Percentiles rank a stretch among this genome's conserved stretches.
Conservation (phyloP, 2,329 filamentous ascomycete genomes). For the Alternaria triticimaculans region DNA sequence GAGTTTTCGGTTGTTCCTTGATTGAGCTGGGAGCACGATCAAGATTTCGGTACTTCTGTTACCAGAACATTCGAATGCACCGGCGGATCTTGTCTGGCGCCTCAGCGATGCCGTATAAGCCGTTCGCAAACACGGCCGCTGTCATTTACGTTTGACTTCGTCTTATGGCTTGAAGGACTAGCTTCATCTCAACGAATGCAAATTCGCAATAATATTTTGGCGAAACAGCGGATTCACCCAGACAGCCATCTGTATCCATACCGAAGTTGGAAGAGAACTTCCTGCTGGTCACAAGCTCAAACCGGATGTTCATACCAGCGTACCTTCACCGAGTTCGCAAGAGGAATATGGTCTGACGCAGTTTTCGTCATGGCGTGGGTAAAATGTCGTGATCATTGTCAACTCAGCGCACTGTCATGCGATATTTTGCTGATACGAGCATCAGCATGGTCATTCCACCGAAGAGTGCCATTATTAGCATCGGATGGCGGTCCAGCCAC, state of each 20-base stretch:
- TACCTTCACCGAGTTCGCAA: background rate
- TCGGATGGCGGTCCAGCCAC: background rate
- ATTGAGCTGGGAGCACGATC: background rate
- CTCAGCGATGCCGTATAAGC: background rate
- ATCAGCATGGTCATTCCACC: background rate
- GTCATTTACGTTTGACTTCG: background rate
- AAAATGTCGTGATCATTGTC: background rate
- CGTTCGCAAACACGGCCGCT: background rate
- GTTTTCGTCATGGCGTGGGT: background rate
- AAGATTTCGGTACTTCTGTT: background rate
- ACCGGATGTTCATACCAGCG: background rate
- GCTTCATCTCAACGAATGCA: background rate
- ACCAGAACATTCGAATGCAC: background rate
- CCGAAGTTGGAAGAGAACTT: background rate
- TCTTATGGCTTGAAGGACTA: background rate
- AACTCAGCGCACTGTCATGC: background rate
- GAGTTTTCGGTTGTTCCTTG: background rate
- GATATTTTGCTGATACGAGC: background rate
- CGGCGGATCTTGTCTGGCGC: background rate
- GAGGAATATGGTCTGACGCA: background rate
- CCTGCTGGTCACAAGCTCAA: background rate
- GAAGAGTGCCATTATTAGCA: background rate
- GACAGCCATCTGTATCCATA: background rate
- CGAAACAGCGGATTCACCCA: background rate
- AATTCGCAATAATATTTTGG: background rate